Conservation (phyloP, 2,329 filamentous ascomycete species). For the Karstenula rhodostoma region DNA sequence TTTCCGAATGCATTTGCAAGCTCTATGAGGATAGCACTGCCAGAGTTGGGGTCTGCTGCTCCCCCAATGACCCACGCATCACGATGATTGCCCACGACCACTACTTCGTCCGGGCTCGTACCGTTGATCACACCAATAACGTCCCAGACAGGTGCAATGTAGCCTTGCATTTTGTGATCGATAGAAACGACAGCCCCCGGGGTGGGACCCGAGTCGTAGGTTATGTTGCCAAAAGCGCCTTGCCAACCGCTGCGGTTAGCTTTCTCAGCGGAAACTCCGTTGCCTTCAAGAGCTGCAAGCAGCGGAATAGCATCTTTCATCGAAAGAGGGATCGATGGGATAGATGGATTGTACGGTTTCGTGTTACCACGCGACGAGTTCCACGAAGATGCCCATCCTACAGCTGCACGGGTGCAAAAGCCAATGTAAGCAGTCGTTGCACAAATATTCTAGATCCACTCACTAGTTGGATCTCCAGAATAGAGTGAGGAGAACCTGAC, state of each 20-base stretch:
- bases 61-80: constrained; percentile 61
- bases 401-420: constrained; percentile 17
- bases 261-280: constrained; percentile 40
- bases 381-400: constrained; percentile 42
- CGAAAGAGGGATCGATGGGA: constrained; percentile 44
- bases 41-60: constrained; percentile 58
- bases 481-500: constrained; percentile 68
- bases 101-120: constrained; percentile 62
- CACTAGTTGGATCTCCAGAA: constrained; percentile 30
- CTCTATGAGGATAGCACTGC: constrained; percentile 55
- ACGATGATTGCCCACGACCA: constrained; percentile 58
- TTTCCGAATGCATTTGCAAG: constrained; percentile 56
- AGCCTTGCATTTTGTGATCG: constrained; percentile 77
- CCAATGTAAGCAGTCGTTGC: not conserved
- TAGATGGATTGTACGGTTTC: constrained; percentile 38
- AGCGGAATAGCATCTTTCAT: constrained; percentile 42
- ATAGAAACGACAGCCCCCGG: constrained; percentile 56
- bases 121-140: constrained; percentile 71
- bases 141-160: constrained; percentile 81
- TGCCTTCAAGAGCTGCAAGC: constrained; percentile 42
- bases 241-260: constrained; percentile 45
- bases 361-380: constrained; percentile 38
- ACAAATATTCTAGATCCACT: not conserved
- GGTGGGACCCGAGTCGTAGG: constrained; percentile 52
- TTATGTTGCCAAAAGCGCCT: constrained; percentile 41